These are phyloP conservation scores for Agaricus sinodeliciosus DNA, from an alignment of 768 basidiomycete species.

Conservation along the genomic window DNA sequence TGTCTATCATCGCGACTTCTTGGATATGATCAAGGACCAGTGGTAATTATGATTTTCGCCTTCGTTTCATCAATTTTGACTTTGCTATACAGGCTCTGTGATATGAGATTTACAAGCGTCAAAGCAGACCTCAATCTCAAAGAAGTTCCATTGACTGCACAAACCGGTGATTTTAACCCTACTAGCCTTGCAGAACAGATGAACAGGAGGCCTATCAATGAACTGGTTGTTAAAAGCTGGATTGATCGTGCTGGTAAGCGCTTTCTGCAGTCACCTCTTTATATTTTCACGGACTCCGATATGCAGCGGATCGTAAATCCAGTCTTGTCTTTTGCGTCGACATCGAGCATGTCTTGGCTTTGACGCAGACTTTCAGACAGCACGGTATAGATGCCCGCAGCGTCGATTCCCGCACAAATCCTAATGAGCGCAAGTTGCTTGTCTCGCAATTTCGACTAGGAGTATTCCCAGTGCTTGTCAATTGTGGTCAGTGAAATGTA, in stretches of 20 bases:
- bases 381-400: slow-evolving; percentile 84
- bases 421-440: slow-evolving; percentile 53
- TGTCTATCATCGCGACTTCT: slow-evolving; percentile 87
- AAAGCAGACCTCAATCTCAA: slow-evolving; percentile 66
- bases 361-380: slow-evolving; percentile 67
- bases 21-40: slow-evolving; percentile 89
- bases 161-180: slow-evolving; percentile 77
- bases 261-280: not conserved
- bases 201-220: slow-evolving; percentile 73
- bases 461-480: slow-evolving; percentile 79
- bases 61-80: not conserved
- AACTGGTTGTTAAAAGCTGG: slow-evolving; percentile 77
- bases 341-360: slow-evolving; percentile 66
- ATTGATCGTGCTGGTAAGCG: slow-evolving; percentile 72
- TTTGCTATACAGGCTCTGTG: slow-evolving; percentile 57
- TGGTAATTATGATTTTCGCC: slow-evolving; percentile 42
- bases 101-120: slow-evolving; percentile 81
- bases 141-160: slow-evolving; percentile 56
- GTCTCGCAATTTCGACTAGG: slow-evolving; percentile 64
- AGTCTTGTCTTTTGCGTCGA: slow-evolving; percentile 92
- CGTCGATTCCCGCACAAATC: slow-evolving; percentile 63
- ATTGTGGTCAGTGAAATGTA: slow-evolving; percentile 60
- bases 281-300: slow-evolving; percentile 3
- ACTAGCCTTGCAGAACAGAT: slow-evolving; percentile 74
- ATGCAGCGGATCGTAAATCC: slow-evolving; percentile 59